Evolutionary conservation across 1,284 basidiomycete genomes (phyloP).

Genomic region (Erythrobasidium hasegawianum): DNA sequence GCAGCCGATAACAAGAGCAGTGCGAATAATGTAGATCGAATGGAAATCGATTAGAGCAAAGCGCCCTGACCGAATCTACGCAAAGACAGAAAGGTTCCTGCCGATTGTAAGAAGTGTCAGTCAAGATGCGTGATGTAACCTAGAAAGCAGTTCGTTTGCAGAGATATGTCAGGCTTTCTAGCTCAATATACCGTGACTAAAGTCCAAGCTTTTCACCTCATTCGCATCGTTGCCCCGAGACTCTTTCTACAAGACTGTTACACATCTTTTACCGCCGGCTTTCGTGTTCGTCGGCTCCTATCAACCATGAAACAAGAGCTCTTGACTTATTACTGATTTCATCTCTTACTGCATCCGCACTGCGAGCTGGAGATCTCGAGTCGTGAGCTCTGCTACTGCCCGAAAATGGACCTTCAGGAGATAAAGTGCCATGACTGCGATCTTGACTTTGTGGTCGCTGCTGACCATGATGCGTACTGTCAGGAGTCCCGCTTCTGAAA

Average conservation of each 20-base stretch:
- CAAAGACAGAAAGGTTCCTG: too few species aligned
- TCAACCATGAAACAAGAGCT: slow-evolving; percentile 65
- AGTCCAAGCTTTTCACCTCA: slow-evolving; percentile 17
- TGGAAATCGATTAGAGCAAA: slow-evolving; percentile 20
- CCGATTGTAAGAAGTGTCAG: too few species aligned
- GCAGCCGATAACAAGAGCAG: slow-evolving; percentile 15
- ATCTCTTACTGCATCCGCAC: slow-evolving; percentile 53
- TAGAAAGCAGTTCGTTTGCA: too few species aligned
- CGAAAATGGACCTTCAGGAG: slow-evolving; percentile 57
- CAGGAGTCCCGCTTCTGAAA: slow-evolving; percentile 8
- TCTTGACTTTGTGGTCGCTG: background rate
- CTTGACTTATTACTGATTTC: slow-evolving; percentile 45
- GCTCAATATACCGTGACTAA: too few species aligned
- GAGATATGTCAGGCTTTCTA: too few species aligned
- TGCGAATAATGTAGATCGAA: slow-evolving; percentile 11
- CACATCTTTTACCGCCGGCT: background rate
- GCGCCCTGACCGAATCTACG: too few species aligned
- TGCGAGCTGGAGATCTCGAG: slow-evolving; percentile 62
- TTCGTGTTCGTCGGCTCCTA: slow-evolving; percentile 62
- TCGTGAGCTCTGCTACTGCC: slow-evolving; percentile 51
- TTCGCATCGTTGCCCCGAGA: slow-evolving; percentile 45
- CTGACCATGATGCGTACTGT: background rate
- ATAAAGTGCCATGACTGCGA: slow-evolving; percentile 58
- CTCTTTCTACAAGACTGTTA: slow-evolving; percentile 40
- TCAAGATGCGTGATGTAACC: too few species aligned